Percentiles rank a stretch among this genome's conserved stretches.
Evolutionary conservation across 2,329 filamentous ascomycete species (phyloP).

Genomic region (Pseudogymnoascus pannorum): DNA sequence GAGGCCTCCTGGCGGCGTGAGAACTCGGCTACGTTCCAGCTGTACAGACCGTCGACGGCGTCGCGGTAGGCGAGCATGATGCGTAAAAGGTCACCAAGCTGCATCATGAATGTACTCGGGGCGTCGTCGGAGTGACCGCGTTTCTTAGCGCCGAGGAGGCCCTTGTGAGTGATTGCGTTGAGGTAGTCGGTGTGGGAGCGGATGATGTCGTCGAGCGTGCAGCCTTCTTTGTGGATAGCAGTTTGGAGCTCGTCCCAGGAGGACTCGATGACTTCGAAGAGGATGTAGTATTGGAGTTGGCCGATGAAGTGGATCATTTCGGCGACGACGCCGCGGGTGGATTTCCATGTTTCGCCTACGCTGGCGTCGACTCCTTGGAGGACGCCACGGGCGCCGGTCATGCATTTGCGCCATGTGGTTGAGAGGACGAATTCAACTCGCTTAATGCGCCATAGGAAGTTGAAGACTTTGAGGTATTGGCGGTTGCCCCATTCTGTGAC

Average conservation of each 20-base stretch:
- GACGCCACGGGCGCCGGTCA: conserved; percentile 90
- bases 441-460: conserved; percentile 97
- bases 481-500: conserved; percentile 93
- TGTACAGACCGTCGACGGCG: conserved; percentile 87
- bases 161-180: conserved; percentile 91
- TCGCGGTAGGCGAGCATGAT: conserved; percentile 93
- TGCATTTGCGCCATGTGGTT: conserved; percentile 88
- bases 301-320: conserved; percentile 99
- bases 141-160: conserved; percentile 69
- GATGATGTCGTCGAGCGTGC: conserved; percentile 92
- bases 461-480: conserved; percentile 98
- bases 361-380: conserved; percentile 67
- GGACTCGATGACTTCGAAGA: conserved; percentile 96
- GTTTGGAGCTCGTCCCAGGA: conserved; percentile 88
- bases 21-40: conserved; percentile 90
- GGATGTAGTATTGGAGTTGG: conserved; percentile 95
- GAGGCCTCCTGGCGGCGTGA: conserved; percentile 81
- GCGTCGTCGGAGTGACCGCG: conserved; percentile 48
- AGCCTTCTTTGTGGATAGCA: conserved; percentile 74
- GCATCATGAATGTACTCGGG: conserved; percentile 69
- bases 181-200: conserved; percentile 85
- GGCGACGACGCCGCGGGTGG: conserved; percentile 76
- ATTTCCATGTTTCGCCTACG: conserved; percentile 79
- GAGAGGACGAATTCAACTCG: conserved; percentile 90
- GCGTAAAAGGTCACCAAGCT: conserved; percentile 86